Evolutionary conservation across 441 rosid species (phyloP), one percentile per base, ranked within the genome.

Genomic region (Kokia cookei): DNA sequence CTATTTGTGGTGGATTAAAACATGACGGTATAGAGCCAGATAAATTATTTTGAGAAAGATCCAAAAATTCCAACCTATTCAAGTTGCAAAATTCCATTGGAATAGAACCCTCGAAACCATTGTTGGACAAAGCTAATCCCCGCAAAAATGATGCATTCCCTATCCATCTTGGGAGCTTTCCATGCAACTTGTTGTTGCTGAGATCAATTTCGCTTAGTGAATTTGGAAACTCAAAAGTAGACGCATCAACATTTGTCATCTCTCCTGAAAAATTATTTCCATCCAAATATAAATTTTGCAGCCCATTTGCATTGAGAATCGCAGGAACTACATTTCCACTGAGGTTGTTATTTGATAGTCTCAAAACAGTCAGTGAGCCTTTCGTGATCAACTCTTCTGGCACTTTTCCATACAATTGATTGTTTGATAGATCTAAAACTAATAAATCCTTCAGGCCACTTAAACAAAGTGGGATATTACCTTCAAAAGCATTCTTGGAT

Each of bases 391-490:
- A 9, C 61, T 50, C 42, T 51, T 35, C 47, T 0, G 73, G 61
- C 17, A 51, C 22, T 69, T 2, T 24, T 47, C 71, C 71, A 1
- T 40, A 66, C 37, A 66, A 66, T 0, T 24, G 57, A 50, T 66
- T 66, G 27, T n/a, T 3, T 1, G 73, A 69, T 50, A 69, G 2
- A 29, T 69, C 60, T 35, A 69, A 51, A 51, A 3, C 1, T 0
- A 0, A 9, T 32, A 69, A 17, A 29, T 7, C 0, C 2, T 13
- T 50, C 59, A 68, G 12, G 27, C 14, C 13, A 48, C 60, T 26
- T 0, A 81, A 32, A 9, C 65, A 79, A 57, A 24, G 3, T 11
- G 87, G 80, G 42, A 84, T 77, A 6, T 6, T 29, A 8, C 83
- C 87, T 12, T 43, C 37, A 4, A 83, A 63, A 0, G 5, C 22